A percentile compares a stretch with the other conserved stretches of the same genome.
Conservation (phyloP, 1,139 yeast genomes). For the Yamadazyma atlantica region DNA sequence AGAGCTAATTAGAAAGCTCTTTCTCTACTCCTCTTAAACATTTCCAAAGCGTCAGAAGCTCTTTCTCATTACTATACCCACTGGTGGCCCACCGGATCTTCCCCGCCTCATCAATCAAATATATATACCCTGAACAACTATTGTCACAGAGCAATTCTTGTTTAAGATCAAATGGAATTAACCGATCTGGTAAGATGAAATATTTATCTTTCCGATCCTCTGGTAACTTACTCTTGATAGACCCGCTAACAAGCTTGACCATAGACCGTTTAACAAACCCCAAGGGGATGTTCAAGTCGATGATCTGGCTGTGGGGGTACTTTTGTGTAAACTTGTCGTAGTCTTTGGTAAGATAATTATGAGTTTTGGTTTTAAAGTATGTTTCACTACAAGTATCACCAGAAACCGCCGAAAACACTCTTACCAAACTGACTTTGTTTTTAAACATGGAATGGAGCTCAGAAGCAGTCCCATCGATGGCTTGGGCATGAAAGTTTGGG, state of each 20-base stretch:
- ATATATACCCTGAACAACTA: slow-evolving; percentile 79
- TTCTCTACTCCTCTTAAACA: slow-evolving; percentile 54
- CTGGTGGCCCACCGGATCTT: slow-evolving; percentile 91
- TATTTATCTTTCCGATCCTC: slow-evolving; percentile 55
- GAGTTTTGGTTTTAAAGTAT: slow-evolving; percentile 49
- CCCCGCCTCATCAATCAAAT: slow-evolving; percentile 70
- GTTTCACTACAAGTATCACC: slow-evolving; percentile 71
- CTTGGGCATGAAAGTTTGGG: slow-evolving; percentile 74
- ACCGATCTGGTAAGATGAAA: slow-evolving; percentile 62
- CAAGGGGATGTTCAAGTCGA: slow-evolving; percentile 75
- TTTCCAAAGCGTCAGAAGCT: slow-evolving; percentile 63
- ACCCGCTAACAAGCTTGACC: slow-evolving; percentile 52
- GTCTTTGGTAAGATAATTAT: slow-evolving; percentile 35
- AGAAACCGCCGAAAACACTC: slow-evolving; percentile 65
- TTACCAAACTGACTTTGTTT: slow-evolving; percentile 60
- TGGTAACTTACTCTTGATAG: slow-evolving; percentile 44
- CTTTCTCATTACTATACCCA: slow-evolving; percentile 71
- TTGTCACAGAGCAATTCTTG: slow-evolving; percentile 68
- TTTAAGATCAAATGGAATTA: slow-evolving; percentile 58
- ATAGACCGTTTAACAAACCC: slow-evolving; percentile 65
- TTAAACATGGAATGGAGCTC: slow-evolving; percentile 36
- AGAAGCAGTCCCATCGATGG: slow-evolving; percentile 45
- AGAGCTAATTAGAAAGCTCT: slow-evolving; percentile 19
- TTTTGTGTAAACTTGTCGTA: slow-evolving; percentile 28
- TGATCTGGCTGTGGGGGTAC: slow-evolving; percentile 60